Evolutionary conservation across 805 yeast species (phyloP), one percentile per base, ranked within the genome.

Genomic region (Lachancea quebecensis): DNA sequence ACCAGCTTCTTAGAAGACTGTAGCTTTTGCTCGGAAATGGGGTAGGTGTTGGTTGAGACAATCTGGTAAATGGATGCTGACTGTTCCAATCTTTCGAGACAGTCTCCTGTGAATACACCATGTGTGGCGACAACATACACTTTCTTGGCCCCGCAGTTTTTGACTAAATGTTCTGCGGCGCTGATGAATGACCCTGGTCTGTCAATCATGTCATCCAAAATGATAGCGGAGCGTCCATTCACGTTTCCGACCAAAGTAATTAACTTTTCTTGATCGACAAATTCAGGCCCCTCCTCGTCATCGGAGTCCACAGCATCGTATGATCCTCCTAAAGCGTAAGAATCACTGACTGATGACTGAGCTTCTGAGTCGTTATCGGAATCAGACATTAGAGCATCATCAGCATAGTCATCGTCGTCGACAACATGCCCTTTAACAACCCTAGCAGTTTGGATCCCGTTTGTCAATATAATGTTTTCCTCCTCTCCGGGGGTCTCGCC

Each of bases 201-300:
- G 64, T 93, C 99, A 57, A 93, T 84, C 95, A 93, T 87, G 64
- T 93, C 99, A 68, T 93, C 99, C 48, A 93, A 74, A 49, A 93
- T 85, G 54, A 93, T 86, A 15, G 97, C 98, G 6, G 95, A 85
- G 66, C 86, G 86, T 56, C 81, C 84, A 53, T 85, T 81, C 41
- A 93, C 99, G 63, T 91, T 95, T 50, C 99, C 99, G 38, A 93
- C 99, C 46, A 93, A 74, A 11, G 99, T 93, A 62, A 93, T 93
- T 59, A 91, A 77, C 66, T 88, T 90, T 66, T 91, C 98, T 39
- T 60, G 65, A 18, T 65, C 66, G 14, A 64, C 64, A 69, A 76
- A 60, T 69, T 77, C 87, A 56, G 82, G 91, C 57, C 84, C 95
- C 55, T 87, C 95, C 56, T 87, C 79, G 45, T 76, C 95, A 60